Base-by-base conservation (phyloP, 2,329 filamentous ascomycete species). In the Venturiaceae sp. region DNA sequence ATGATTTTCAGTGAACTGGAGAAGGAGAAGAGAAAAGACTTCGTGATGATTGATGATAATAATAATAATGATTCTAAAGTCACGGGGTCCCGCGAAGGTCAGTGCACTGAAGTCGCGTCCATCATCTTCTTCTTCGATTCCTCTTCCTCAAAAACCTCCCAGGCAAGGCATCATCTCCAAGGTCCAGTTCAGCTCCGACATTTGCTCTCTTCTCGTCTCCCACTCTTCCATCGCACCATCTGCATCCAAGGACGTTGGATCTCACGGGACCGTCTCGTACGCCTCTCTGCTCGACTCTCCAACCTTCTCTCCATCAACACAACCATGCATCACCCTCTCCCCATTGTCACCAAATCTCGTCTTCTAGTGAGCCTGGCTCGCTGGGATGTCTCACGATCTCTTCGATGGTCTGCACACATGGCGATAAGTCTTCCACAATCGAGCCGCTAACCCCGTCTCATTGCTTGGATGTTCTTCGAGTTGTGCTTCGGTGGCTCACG, bases 341-440 rank as follows among this genome's bases (percentile, higher is more conserved):
- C 78, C 71, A 87, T 80, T 90, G 89, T 90, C 81, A 85, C 85
- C 88, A 83, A 81, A 77, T 77, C 78, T 78, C 77, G 76, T 86
- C 85, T 85, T 86, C 82, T 81, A 78, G 69, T 65, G 68, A 61
- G 44, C 54, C 61, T 33, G 6, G 30, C 39, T 47, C 33, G 28
- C 34, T 57, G 65, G 66, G 79, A 83, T 80, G 81, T 83, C 84
- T 83, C 72, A 71, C 36, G 53, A 32, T 44, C 37, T 39, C 53
- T 65, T 68, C 78, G 70, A 69, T 70, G 69, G 69, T 68, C 65
- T 67, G 65, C 65, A 64, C 64, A 64, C 66, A 61, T 66, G 71
- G 69, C 65, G 64, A 66, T 65, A 62, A 63, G 58, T 62, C 60
- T 32, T 21, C 41, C 77, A 80, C 80, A 76, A 77, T 77, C 76